Conservation (phyloP, 129 eudicot genomes). For the Saussurea involucrata region DNA sequence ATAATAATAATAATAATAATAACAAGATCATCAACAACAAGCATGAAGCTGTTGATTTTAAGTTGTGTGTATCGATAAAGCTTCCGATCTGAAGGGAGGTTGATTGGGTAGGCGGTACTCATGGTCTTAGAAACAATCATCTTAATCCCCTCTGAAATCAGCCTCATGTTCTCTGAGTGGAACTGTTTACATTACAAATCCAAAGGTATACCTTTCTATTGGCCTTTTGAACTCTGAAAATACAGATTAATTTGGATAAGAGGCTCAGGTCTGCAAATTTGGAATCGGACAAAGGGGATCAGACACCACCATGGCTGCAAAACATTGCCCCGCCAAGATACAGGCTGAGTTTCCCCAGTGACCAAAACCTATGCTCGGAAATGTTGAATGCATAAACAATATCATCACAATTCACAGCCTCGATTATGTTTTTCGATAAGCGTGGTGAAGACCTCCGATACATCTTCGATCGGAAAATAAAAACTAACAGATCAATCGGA, state of each 20-base stretch:
- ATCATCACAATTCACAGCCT: background rate
- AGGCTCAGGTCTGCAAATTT: background rate
- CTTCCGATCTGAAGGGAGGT: too few relatives aligned
- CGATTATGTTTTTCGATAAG: background rate
- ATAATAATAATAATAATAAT: too few relatives aligned
- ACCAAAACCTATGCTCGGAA: background rate
- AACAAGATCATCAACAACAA: too few relatives aligned
- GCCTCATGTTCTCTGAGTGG: conserved; percentile 11
- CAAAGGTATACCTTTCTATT: too few relatives aligned
- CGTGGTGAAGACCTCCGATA: background rate
- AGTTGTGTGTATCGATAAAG: too few relatives aligned
- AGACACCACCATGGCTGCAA: background rate
- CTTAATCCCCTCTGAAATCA: background rate
- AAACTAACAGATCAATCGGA: background rate
- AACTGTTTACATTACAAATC: background rate
- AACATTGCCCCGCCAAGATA: background rate
- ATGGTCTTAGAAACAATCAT: background rate
- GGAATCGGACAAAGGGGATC: background rate
- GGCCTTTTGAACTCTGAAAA: too few relatives aligned
- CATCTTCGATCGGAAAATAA: background rate
- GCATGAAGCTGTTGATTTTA: too few relatives aligned
- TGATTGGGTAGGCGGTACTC: too few relatives aligned
- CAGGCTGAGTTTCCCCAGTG: background rate
- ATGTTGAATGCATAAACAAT: background rate
- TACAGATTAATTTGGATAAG: background rate